Evolutionary conservation across 2,329 filamentous ascomycete species (phyloP), one percentile per base, ranked within the genome.

Genomic region (Cladophialophora psammophila): DNA sequence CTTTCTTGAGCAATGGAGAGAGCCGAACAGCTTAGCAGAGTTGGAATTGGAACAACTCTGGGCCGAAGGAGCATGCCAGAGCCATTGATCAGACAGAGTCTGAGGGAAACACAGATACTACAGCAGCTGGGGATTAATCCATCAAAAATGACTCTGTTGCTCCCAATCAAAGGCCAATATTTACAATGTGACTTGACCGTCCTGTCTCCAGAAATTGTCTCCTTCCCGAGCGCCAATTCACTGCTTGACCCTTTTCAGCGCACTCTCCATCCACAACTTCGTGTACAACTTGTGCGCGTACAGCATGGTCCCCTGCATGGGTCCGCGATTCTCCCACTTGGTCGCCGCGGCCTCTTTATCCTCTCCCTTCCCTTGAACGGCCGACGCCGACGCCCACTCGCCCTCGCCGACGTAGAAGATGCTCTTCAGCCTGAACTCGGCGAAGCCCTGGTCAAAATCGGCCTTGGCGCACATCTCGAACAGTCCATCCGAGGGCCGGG

Each of bases 371-470:
- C 12, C 15, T n/a, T 35, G 15, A 5, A 35, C 32, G 3, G 10
- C 38, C 26, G 7, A 7, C 1, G 45, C 40, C 7, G 40, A 45
- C 15, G 40, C 40, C 45, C 45, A 50, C 45, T 45, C 52, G 13
- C 60, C 50, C 52, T 63, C 60, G 9, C 60, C 60, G 32, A 56
- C 81, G 75, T 81, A 91, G 83, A 84, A 91, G 72, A 81, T 82
- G 78, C 86, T 89, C 83, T 90, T 91, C 63, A 92, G 78, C 2
- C 83, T 80, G 70, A 91, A 86, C 76, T 90, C 88, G 2, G 85
- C 89, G 67, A 88, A 84, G 12, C 83, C 84, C 38, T 84, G 79
- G 5, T 85, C 82, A 73, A 83, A 81, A 77, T 91, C 87, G 15
- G 91, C 78, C 12, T 82, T 81, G 3, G 87, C 88, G 18, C 82